Evolutionary conservation across 306 rosid species (phyloP).

Genomic region (Senna tora): DNA sequence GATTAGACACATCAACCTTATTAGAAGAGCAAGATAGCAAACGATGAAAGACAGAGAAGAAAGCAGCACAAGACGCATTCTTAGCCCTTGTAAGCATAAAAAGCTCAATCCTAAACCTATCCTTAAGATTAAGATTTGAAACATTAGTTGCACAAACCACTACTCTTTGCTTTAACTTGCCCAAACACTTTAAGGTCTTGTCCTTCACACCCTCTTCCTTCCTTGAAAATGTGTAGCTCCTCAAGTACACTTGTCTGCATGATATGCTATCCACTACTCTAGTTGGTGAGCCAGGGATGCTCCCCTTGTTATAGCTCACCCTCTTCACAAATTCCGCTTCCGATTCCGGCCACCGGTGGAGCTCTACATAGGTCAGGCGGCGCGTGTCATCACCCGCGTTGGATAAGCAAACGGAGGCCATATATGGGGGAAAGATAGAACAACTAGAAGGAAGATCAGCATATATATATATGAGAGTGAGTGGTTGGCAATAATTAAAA

Average conservation of each 20-base stretch:
- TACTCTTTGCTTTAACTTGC: constrained; percentile 28
- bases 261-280: constrained; percentile 44
- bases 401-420: constrained; percentile 46
- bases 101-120: constrained; percentile 24
- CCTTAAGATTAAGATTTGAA: constrained; percentile 18
- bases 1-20: constrained; percentile 40
- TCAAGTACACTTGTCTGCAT: constrained; percentile 56
- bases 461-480: constrained; percentile 13
- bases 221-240: constrained; percentile 67
- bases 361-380: constrained; percentile 46
- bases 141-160: background rate
- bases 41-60: constrained; percentile 42
- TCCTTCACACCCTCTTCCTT: constrained; percentile 44
- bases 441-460: background rate
- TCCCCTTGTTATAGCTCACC: constrained; percentile 22
- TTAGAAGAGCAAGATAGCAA: constrained; percentile 45
- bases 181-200: constrained; percentile 46
- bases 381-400: constrained; percentile 28
- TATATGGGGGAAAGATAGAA: background rate
- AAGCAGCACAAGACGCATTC: constrained; percentile 35
- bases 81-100: constrained; percentile 38
- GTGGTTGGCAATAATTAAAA: background rate
- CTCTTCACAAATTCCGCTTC: constrained; percentile 54
- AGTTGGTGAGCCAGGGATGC: background rate
- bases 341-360: constrained; percentile 67